Conservation (phyloP, 2,329 filamentous ascomycete genomes). For the Colletotrichum phormii region DNA sequence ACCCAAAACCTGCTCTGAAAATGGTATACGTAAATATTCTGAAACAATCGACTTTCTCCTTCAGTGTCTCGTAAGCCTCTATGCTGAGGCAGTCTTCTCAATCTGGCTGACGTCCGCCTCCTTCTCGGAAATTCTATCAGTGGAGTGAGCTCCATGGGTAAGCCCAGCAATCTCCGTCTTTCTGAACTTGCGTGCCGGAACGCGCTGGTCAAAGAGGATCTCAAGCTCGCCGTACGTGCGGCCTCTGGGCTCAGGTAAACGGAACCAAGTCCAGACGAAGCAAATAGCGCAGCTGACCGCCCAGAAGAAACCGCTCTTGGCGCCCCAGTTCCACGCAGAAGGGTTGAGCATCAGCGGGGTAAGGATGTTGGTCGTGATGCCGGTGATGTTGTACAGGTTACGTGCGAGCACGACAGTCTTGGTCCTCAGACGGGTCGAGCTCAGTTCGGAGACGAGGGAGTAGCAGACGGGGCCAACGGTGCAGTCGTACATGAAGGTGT, state of each 20-base stretch:
- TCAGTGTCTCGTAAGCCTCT: neutral
- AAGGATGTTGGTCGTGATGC: conserved; percentile 59
- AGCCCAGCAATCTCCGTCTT: conserved; percentile 1
- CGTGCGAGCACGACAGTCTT: conserved; percentile 60
- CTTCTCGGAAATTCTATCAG: conserved; percentile 19
- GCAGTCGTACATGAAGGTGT: conserved; percentile 56
- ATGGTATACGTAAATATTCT: neutral
- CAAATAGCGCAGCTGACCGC: conserved; percentile 57
- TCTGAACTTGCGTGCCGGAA: conserved; percentile 56
- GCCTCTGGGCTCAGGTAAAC: conserved; percentile 65
- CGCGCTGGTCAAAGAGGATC: conserved; percentile 60
- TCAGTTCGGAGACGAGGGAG: conserved; percentile 56
- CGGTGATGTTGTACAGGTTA: conserved; percentile 59
- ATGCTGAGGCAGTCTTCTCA: conserved; percentile 20
- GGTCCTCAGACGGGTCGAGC: conserved; percentile 56
- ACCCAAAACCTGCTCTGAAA: neutral
- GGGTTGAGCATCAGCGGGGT: conserved; percentile 61
- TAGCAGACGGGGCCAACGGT: conserved; percentile 60
- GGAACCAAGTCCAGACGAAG: conserved; percentile 62
- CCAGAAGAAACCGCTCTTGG: conserved; percentile 61
- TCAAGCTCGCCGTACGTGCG: conserved; percentile 68
- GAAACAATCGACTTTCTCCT: neutral
- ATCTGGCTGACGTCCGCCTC: conserved; percentile 1
- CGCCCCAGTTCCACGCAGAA: conserved; percentile 59
- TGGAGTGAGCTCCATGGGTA: neutral